phyloP scores from a whole-genome alignment of 768 basidiomycete species.

The Lactarius trivialis region DNA sequence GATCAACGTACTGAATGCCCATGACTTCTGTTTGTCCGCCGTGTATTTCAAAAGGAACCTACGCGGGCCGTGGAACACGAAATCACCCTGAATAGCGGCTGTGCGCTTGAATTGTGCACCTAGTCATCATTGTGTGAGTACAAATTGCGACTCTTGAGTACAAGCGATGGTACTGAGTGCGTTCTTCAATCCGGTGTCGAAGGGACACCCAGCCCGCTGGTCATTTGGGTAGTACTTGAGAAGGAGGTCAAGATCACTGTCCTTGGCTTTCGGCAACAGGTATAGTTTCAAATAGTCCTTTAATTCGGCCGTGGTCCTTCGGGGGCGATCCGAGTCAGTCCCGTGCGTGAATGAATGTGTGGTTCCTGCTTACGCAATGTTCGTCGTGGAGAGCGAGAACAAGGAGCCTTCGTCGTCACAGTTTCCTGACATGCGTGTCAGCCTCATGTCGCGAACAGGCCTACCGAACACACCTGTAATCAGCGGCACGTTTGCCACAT shows the following conservation, averaged over 20 bases:
- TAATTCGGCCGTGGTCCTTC: neutral
- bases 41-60: conserved; percentile 12
- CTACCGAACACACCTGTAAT: conserved; percentile 20
- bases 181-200: conserved; percentile 20
- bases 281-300: conserved; percentile 16
- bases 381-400: conserved; percentile 27
- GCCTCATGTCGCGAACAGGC: neutral
- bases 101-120: conserved; percentile 21
- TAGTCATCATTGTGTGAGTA: neutral
- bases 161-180: conserved; percentile 27
- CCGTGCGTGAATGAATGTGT: neutral
- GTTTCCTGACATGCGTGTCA: conserved; percentile 32
- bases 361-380: conserved; percentile 28
- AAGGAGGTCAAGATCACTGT: conserved; percentile 19
- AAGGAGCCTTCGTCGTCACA: conserved; percentile 56
- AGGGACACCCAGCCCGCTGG: conserved; percentile 17
- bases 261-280: conserved; percentile 26
- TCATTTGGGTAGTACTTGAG: conserved; percentile 24
- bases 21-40: conserved; percentile 15
- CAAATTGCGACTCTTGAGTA: neutral
- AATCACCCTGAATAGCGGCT: conserved; percentile 20
- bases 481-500: conserved; percentile 24
- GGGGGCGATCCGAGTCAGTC: neutral
- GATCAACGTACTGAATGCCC: conserved; percentile 15
- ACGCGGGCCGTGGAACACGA: conserved; percentile 22